Evolutionary conservation across 2,329 filamentous ascomycete genomes (phyloP).

Genomic region (Seiridium cupressi): DNA sequence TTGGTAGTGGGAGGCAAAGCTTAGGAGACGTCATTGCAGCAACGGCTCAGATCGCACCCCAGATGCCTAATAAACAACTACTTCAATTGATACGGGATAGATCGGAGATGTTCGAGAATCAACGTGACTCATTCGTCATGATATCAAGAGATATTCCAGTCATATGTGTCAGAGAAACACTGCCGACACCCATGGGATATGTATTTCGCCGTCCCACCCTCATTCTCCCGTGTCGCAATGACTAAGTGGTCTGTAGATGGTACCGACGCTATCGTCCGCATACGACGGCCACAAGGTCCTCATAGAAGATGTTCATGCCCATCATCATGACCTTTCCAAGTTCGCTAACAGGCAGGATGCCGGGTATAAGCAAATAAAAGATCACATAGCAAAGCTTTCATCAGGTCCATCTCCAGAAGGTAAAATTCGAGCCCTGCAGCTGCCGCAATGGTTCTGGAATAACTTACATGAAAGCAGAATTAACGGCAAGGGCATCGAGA

Average conservation of each 20-base stretch:
- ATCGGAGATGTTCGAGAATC: conserved; percentile 23
- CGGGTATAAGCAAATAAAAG: conserved; percentile 21
- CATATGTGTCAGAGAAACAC: conserved; percentile 24
- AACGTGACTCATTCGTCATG: conserved; percentile 25
- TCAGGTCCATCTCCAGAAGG: conserved; percentile 14
- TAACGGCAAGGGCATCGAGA: conserved; percentile 24
- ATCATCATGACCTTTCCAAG: conserved; percentile 22
- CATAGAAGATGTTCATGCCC: conserved; percentile 22
- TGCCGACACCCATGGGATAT: conserved; percentile 19
- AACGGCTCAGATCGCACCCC: conserved; percentile 23
- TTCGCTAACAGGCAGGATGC: conserved; percentile 23
- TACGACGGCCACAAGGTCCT: conserved; percentile 27
- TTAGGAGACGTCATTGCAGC: conserved; percentile 26
- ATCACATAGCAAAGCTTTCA: conserved; percentile 23
- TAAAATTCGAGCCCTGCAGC: neutral
- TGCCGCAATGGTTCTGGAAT: neutral
- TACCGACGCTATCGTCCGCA: conserved; percentile 21
- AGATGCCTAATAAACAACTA: conserved; percentile 18
- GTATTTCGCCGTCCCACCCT: neutral
- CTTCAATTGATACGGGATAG: conserved; percentile 21
- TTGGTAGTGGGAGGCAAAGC: conserved; percentile 22
- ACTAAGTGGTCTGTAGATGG: conserved; percentile 23
- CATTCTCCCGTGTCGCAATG: conserved; percentile 14
- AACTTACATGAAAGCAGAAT: conserved; percentile 10
- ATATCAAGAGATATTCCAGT: conserved; percentile 29